A percentile compares a stretch with the other conserved stretches of the same genome.
Evolutionary conservation across 106 monocot species (phyloP).

Genomic region (Platanthera guangdongensis): DNA sequence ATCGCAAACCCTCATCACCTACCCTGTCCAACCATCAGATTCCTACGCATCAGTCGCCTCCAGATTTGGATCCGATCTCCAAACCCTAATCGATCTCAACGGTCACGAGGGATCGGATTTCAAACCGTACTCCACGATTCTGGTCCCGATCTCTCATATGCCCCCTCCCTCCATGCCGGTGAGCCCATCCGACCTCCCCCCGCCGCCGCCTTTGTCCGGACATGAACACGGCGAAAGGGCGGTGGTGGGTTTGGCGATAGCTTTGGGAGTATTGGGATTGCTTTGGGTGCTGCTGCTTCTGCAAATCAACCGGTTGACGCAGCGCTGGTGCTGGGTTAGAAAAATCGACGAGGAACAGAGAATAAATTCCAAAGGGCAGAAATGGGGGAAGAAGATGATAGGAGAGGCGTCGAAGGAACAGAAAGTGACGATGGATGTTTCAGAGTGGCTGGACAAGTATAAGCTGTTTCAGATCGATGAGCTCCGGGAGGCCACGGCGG

Average conservation of each 20-base stretch:
- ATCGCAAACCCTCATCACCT: slow-evolving; percentile 32
- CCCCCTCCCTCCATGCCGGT: slow-evolving; percentile 29
- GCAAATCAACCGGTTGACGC: slow-evolving; percentile 14
- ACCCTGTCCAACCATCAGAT: slow-evolving; percentile 46
- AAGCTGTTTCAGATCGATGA: slow-evolving; percentile 53
- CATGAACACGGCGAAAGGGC: slow-evolving; percentile 9
- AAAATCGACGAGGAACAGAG: neutral
- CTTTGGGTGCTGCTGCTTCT: slow-evolving; percentile 17
- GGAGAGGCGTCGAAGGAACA: slow-evolving; percentile 8
- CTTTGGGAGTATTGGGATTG: slow-evolving; percentile 28
- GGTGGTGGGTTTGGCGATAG: slow-evolving; percentile 32
- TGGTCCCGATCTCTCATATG: slow-evolving; percentile 34
- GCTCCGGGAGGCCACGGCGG: slow-evolving; percentile 41
- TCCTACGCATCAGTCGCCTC: slow-evolving; percentile 40
- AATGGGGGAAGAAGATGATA: neutral
- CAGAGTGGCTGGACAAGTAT: slow-evolving; percentile 78
- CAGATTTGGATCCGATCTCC: slow-evolving; percentile 35
- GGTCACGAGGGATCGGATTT: slow-evolving; percentile 10
- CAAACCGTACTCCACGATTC: slow-evolving; percentile 20
- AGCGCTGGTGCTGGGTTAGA: neutral
- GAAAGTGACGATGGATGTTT: slow-evolving; percentile 46
- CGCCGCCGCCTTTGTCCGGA: slow-evolving; percentile 2
- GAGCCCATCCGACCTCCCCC: neutral
- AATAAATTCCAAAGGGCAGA: neutral
- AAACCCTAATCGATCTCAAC: slow-evolving; percentile 30